Base-by-base conservation (phyloP, 352 stramenopile species). In the Globisporangium echinulatum region DNA sequence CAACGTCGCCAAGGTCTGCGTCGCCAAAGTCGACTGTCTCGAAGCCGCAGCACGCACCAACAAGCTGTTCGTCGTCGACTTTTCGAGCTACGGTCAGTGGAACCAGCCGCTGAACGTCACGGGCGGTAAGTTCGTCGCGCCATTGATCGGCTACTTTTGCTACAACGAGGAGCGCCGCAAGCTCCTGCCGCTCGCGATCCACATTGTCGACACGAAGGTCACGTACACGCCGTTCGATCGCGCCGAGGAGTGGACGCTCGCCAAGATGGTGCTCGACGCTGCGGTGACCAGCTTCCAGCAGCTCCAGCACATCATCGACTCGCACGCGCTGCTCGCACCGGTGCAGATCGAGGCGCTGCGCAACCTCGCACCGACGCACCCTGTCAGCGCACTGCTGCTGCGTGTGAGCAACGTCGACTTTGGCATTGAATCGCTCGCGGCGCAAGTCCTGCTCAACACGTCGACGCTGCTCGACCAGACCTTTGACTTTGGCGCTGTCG, bases 231-330 rank as follows among this genome's bases (percentile, higher is more conserved):
- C 71, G 7, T 74, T 72, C 25, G 75, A 82, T 48, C 25, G 58
- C 9, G 48, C 49, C 0, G 62, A 69, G 8, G 76, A 83, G 68
- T 86, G 74, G 72, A 62, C 66, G 37, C 63, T 84, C 13, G 77
- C 74, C 61, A 86, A 82, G 61, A 74, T 73, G 37, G 72, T 65
- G 15, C 62, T 82, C 11, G 76, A 86, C 37, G 59, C 72, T 3
- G 70, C 68, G 48, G 72, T 79, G 44, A 64, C 67, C 55, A 72
- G 65, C 13, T 74, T 70, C 64, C 76, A 86, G 61, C 63, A 86
- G 63, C 70, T 83, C 62, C 65, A 71, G 56, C 76, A 86, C 68
- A 76, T 82, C 49, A 67, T 60, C 15, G 74, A 83, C 55, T 79
- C 70, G 11, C 76, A 86, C 63, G 72, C 68, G 7, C 48, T 77